These are phyloP conservation scores for Plasmodium adleri DNA, from an alignment of 169 alveolate species.

Conservation along the genomic window DNA sequence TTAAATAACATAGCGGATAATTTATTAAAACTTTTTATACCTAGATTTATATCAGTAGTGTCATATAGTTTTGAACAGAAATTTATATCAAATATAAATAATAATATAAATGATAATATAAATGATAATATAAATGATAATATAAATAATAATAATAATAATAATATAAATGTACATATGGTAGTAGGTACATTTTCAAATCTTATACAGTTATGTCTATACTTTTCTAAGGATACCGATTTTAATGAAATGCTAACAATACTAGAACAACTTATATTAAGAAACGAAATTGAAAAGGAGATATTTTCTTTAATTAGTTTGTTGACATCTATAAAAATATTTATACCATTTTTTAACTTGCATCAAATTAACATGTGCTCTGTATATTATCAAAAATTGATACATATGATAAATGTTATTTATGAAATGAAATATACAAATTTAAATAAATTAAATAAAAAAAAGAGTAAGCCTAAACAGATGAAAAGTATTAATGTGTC, in stretches of 20 bases:
- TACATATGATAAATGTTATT: slow-evolving; percentile 6
- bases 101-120: not conserved
- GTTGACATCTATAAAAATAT: slow-evolving; percentile 42
- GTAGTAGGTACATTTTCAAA: slow-evolving; percentile 29
- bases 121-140: not conserved
- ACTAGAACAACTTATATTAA: slow-evolving; percentile 33
- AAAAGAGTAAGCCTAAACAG: not conserved
- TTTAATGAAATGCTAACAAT: slow-evolving; percentile 34
- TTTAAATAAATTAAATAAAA: not conserved
- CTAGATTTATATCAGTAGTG: slow-evolving; percentile 42
- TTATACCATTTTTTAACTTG: slow-evolving; percentile 53
- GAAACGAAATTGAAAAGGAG: slow-evolving; percentile 57
- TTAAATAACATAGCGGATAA: slow-evolving; percentile 55
- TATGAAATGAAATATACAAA: not conserved
- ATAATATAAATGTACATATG: slow-evolving; percentile 10
- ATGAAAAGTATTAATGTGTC: not conserved
- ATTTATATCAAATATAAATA: slow-evolving; percentile 6
- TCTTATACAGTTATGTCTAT: slow-evolving; percentile 33
- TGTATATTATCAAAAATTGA: slow-evolving; percentile 21
- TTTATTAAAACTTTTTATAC: slow-evolving; percentile 58
- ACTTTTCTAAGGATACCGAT: slow-evolving; percentile 44
- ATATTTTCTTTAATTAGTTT: slow-evolving; percentile 52
- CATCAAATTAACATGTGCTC: slow-evolving; percentile 45
- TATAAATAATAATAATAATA: not conserved
- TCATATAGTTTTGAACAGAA: slow-evolving; percentile 23